Base-by-base conservation (phyloP, 495 filamentous ascomycete genomes). In the Diplogelasinospora grovesii region DNA sequence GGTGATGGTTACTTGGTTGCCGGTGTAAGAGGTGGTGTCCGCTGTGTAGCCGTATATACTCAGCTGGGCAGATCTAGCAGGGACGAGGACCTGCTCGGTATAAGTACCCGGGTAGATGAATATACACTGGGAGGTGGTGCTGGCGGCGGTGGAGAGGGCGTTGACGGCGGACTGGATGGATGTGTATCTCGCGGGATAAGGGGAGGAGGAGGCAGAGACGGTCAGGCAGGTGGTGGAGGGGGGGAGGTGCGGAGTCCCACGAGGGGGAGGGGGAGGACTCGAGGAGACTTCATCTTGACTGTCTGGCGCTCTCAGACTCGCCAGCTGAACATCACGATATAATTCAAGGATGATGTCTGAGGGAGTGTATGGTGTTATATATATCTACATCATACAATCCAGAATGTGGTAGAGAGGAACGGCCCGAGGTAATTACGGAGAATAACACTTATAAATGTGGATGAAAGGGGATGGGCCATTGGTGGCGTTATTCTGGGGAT, bases 71-170 rank as follows among this genome's bases (percentile, higher is more conserved):
- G 22, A 55, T 14, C 73, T 65, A 8, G 65, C 29, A 5, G 70
- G 44, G 33, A 79, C 65, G 45, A 70, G 70, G n/a, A 79, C 74
- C 56, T 80, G 77, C 41, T 81, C 77, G 0, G 49, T 42, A 59
- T 80, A 79, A 22, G 69, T 72, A 9, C 77, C 77, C 8, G 64
- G 56, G 46, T 76, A 60, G 54, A 85, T 75, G 66, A 83, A 84
- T 54, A 85, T 75, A 48, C 67, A 74, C 50, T 82, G 77, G 3
- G 48, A 35, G 3, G 33, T 18, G 13, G 49, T 43, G 13, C 66
- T 56, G 14, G 64, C 53, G 7, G 64, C 63, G 9, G 65, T 70
- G 43, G 59, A 65, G 22, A 83, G 61, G 9, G 75, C 64, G 39
- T 70, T 46, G 30, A 85, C 67, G 16, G 81, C 81, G 7, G 64